Evolutionary conservation across 2,329 filamentous ascomycete species (phyloP).

Genomic region (Colletotrichum navitas): DNA sequence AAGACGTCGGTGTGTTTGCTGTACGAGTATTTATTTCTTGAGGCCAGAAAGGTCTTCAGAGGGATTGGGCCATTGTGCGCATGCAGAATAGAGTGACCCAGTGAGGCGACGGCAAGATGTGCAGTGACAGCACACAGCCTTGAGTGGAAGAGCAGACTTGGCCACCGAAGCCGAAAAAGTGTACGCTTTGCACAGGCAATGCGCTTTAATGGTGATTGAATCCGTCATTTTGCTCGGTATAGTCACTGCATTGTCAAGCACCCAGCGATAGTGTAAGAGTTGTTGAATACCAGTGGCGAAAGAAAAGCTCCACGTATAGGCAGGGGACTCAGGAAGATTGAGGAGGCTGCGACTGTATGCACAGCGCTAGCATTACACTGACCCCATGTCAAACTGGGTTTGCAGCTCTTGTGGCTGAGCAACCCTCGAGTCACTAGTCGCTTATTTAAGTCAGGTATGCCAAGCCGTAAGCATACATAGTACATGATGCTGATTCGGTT

Average conservation of each 20-base stretch:
- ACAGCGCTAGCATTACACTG: too few species aligned
- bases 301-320: background rate
- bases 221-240: background rate
- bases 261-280: background rate
- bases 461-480: background rate
- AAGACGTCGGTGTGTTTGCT: constrained; percentile 50
- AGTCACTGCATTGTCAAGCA: background rate
- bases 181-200: constrained; percentile 61
- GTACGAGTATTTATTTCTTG: constrained; percentile 56
- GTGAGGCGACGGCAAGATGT: constrained; percentile 61
- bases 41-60: constrained; percentile 49
- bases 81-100: constrained; percentile 56
- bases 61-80: constrained; percentile 54
- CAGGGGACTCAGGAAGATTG: too few species aligned
- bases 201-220: constrained; percentile 35
- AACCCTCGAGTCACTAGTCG: background rate
- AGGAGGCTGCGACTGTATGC: background rate
- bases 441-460: background rate
- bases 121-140: constrained; percentile 61
- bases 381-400: too few species aligned
- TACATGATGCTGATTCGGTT: background rate
- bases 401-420: background rate
- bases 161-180: constrained; percentile 53
- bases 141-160: constrained; percentile 55
- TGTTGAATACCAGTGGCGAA: too few species aligned